Evolutionary conservation across 208 protist genomes (phyloP), one percentile per base, ranked within the genome.

Genomic region (Tritrichomonas musculus): DNA sequence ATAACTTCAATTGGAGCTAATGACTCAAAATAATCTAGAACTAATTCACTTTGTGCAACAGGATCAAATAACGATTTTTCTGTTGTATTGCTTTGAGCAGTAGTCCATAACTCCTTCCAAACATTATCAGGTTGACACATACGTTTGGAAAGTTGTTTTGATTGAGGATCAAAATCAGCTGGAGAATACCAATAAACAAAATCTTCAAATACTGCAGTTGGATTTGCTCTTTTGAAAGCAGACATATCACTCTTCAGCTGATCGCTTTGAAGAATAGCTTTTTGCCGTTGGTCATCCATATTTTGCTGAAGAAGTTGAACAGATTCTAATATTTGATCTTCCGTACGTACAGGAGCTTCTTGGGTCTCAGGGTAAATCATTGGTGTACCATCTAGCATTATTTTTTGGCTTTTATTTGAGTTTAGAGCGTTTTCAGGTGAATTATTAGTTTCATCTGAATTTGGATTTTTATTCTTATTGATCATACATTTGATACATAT

Each of bases 101-200:
- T n/a, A 69, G 11, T n/a, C 77, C 77, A 88, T 39, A 88, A 20
- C 9, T 88, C 47, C 0, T 20, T 5, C 77, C 77, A 88, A 27
- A 88, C 8, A 27, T 88, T 88, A 25, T 36, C 47, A 39, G 41
- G 17, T 39, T 53, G 27, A 22, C 27, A 47, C 77, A 88, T 88
- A 41, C 77, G 25, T 27, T 25, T n/a, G 20, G 77, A 57, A 0
- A 88, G 1, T 39, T 88, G 2, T 57, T 36, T 36, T 33, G 41
- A 39, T 88, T 53, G n/a, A n/a, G 44, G 41, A 39, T 88, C 44
- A 20, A 53, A 88, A 39, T 88, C 77, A 14, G 17, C 30, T 53
- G 77, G 77, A 17, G 77, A 88, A 57, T 57, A 88, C 77, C 77
- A 88, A n/a, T 49, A 33, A 20, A 88, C n/a, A 57, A 88, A 88